Percentiles rank a stretch among this genome's conserved stretches.
Conservation (phyloP, 2,329 filamentous ascomycete genomes). For the Diaporthe caulivora region DNA sequence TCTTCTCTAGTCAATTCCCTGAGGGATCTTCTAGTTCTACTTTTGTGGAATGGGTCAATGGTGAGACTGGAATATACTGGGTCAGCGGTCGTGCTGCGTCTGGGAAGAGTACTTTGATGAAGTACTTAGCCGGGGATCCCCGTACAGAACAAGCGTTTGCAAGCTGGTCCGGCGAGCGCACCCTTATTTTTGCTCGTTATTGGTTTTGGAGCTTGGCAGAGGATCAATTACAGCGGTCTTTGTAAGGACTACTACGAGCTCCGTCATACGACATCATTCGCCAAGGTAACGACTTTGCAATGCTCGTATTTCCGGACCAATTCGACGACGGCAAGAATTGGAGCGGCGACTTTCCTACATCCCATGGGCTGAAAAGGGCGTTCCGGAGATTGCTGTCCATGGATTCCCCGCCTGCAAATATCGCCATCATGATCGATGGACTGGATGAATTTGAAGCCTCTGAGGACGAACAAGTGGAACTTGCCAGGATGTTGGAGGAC, state of each 20-base stretch:
- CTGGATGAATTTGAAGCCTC: background rate
- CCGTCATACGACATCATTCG: background rate
- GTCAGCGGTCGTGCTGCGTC: background rate
- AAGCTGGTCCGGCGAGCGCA: background rate
- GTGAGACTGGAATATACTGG: background rate
- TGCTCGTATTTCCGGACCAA: background rate
- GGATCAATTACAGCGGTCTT: background rate
- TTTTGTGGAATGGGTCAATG: background rate
- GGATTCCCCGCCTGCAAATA: background rate
- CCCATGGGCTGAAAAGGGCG: background rate
- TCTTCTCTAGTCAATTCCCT: background rate
- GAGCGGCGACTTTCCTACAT: background rate
- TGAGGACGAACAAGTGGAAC: background rate
- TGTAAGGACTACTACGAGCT: background rate
- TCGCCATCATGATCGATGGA: background rate
- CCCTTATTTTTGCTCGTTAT: background rate
- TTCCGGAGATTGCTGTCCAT: background rate
- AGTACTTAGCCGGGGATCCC: background rate
- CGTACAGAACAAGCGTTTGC: background rate
- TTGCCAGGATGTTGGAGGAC: background rate
- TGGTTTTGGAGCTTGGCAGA: background rate
- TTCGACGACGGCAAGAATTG: background rate
- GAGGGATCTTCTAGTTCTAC: background rate
- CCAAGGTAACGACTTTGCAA: background rate
- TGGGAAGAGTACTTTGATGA: slow-evolving; percentile 21